These are phyloP conservation scores for Porphyrellus cyaneotinctus DNA, from an alignment of 768 basidiomycete species.

Conservation along the genomic window DNA sequence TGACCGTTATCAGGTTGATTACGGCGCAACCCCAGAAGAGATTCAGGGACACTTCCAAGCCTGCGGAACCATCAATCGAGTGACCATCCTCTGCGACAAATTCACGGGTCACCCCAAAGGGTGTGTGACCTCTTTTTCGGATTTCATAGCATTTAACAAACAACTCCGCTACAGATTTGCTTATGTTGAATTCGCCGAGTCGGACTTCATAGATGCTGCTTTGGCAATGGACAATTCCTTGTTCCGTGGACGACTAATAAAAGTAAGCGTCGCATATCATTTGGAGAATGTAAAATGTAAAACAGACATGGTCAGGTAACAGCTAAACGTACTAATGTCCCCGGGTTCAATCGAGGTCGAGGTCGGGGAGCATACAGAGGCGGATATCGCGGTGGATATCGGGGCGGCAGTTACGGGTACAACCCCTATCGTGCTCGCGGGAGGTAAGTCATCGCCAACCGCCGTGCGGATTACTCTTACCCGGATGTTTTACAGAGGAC, in stretches of 20 bases:
- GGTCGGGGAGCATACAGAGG: slow-evolving; percentile 68
- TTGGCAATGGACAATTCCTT: slow-evolving; percentile 93
- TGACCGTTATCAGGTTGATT: slow-evolving; percentile 76
- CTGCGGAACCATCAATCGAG: slow-evolving; percentile 96
- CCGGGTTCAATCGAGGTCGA: slow-evolving; percentile 83
- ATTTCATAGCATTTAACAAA: slow-evolving; percentile 5
- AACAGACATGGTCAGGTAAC: slow-evolving; percentile 62
- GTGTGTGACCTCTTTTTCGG: slow-evolving; percentile 38
- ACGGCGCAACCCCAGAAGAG: slow-evolving; percentile 94
- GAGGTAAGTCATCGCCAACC: slow-evolving; percentile 47
- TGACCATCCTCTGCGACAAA: slow-evolving; percentile 99
- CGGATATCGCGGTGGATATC: slow-evolving; percentile 57
- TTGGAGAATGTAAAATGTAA: not conserved
- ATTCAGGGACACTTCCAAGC: slow-evolving; percentile 97
- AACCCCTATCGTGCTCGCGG: slow-evolving; percentile 63
- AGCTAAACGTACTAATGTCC: slow-evolving; percentile 92
- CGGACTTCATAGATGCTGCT: slow-evolving; percentile 86
- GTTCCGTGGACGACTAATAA: slow-evolving; percentile 90
- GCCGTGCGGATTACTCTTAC: slow-evolving; percentile 12
- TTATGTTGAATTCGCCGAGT: slow-evolving; percentile 97
- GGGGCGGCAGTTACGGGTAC: slow-evolving; percentile 51
- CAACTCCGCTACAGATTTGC: slow-evolving; percentile 65
- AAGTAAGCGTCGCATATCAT: slow-evolving; percentile 46
- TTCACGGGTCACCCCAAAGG: slow-evolving; percentile 99
- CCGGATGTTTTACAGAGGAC: slow-evolving; percentile 42